A percentile compares a stretch with the other conserved stretches of the same genome.
Conservation (phyloP, 192 early-diverging fungal species). For the Borealophlyctis nickersoniae region DNA sequence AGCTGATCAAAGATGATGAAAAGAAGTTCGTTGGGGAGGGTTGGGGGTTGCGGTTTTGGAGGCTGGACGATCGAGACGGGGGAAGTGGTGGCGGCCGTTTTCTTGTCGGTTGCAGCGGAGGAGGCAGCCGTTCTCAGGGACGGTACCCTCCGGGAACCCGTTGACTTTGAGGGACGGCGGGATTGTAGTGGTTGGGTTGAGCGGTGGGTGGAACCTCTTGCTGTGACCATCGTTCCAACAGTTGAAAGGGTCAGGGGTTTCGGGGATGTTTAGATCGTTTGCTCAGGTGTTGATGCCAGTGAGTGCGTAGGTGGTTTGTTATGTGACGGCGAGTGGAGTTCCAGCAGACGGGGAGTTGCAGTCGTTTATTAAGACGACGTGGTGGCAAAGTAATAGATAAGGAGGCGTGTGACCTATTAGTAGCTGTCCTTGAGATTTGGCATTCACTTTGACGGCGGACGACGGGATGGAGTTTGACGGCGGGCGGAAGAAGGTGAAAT, state of each 20-base stretch:
- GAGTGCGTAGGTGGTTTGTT: too few species aligned
- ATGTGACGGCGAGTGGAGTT: too few species aligned
- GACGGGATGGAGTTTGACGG: not conserved
- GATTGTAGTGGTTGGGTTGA: not conserved
- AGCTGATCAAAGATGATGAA: slow-evolving; percentile 29
- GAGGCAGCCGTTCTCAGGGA: not conserved
- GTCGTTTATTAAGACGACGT: not conserved
- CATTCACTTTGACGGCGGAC: not conserved
- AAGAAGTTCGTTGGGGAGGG: slow-evolving; percentile 46
- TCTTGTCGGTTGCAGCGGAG: not conserved
- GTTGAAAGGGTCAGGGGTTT: not conserved
- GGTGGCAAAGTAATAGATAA: not conserved
- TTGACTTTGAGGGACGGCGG: not conserved
- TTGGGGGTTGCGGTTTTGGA: not conserved
- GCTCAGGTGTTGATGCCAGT: too few species aligned
- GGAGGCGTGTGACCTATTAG: not conserved
- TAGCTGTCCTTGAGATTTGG: not conserved
- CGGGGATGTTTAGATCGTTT: too few species aligned
- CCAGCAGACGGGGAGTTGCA: not conserved
- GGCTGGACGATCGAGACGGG: not conserved
- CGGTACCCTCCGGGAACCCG: not conserved
- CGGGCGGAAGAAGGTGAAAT: not conserved
- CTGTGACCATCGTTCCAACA: not conserved
- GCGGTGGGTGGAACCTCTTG: not conserved
- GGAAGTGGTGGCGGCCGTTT: not conserved